Conservation (phyloP, 371 early-diverging fungal species). For the Synchytrium microbalum region DNA sequence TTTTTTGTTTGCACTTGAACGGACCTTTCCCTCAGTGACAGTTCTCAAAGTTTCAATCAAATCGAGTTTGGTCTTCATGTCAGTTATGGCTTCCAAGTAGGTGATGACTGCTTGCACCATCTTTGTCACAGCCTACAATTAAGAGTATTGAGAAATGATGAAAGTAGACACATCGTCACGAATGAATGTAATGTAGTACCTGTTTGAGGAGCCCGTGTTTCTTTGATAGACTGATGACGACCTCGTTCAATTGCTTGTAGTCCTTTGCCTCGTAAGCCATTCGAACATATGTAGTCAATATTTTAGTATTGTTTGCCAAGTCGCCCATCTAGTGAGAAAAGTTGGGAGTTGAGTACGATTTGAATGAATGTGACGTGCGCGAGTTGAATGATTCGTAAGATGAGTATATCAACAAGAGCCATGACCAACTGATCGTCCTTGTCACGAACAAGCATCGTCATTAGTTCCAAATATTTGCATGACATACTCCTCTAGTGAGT, state of each 20-base stretch:
- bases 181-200: conserved; percentile 31
- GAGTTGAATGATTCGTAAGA: not conserved
- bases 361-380: not conserved
- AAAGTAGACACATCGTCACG: not conserved
- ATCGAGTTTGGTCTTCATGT: conserved; percentile 74
- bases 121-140: conserved; percentile 71
- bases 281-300: conserved; percentile 71
- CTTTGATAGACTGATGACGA: conserved; percentile 82
- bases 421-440: not conserved
- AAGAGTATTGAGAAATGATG: not conserved
- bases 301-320: conserved; percentile 76
- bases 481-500: conserved; percentile 75
- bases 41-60: conserved; percentile 88
- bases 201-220: conserved; percentile 93
- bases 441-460: conserved; percentile 1
- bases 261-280: conserved; percentile 66
- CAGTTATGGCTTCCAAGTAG: conserved; percentile 74
- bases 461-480: not conserved
- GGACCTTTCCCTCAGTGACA: conserved; percentile 95
- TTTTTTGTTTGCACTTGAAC: not conserved
- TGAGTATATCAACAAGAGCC: no score
- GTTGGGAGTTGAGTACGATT: not conserved
- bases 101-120: conserved; percentile 94
- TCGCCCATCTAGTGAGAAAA: conserved; percentile 67
- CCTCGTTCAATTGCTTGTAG: conserved; percentile 83